These are phyloP conservation scores for Cercospora sesami DNA, from an alignment of 2,329 filamentous ascomycete genomes.

Conservation along the genomic window DNA sequence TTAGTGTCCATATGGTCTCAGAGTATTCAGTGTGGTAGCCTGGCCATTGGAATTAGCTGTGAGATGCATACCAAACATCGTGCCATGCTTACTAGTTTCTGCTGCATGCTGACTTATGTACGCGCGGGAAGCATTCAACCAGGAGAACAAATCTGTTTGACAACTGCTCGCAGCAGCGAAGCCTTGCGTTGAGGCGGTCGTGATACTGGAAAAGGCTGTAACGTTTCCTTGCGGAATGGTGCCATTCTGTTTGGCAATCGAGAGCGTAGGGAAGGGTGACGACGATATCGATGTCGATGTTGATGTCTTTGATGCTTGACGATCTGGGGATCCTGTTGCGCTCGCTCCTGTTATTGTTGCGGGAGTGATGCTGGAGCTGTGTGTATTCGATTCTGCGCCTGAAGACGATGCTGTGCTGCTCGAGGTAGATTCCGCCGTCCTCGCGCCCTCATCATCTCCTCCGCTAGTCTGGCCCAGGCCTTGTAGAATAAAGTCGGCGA, in stretches of 20 bases:
- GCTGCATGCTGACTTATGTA: conserved; percentile 3
- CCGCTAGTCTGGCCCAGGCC: background rate
- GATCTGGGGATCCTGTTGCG: background rate
- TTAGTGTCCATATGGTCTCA: background rate
- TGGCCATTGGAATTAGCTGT: background rate
- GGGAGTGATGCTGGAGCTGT: background rate
- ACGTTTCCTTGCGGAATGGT: background rate
- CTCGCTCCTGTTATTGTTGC: background rate
- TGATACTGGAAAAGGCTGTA: background rate
- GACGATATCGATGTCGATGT: background rate
- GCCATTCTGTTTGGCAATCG: background rate
- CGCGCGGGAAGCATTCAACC: background rate
- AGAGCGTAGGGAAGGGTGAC: background rate
- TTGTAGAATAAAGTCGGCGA: background rate
- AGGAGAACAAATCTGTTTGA: conserved; percentile 15
- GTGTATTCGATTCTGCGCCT: background rate
- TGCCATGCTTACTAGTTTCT: conserved; percentile 7
- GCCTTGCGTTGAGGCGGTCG: background rate
- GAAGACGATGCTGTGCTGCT: background rate
- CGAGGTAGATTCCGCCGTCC: background rate
- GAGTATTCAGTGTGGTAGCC: background rate
- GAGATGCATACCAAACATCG: background rate
- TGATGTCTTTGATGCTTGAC: background rate
- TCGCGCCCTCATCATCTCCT: background rate
- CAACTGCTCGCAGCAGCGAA: conserved; percentile 18